Conservation (phyloP, 768 basidiomycete species). For the Calocera cornea region DNA sequence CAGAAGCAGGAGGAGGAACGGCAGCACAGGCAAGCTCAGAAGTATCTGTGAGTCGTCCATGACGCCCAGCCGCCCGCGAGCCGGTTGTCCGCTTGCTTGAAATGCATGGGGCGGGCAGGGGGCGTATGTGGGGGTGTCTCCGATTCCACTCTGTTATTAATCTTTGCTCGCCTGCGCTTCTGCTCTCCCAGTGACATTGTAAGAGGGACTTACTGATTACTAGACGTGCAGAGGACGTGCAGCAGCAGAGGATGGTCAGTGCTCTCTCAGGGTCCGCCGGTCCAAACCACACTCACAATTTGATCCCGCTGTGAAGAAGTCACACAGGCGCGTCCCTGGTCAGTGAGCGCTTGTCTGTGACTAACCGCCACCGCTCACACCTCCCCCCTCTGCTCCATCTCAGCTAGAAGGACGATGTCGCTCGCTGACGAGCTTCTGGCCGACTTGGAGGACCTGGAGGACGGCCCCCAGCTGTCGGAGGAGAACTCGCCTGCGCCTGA, state of each 20-base stretch:
- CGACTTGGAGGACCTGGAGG: conserved; percentile 78
- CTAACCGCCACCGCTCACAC: background rate
- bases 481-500: conserved; percentile 12
- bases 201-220: background rate
- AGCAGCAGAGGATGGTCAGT: too few species aligned
- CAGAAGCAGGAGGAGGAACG: background rate
- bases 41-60: conserved; percentile 1
- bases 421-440: conserved; percentile 88
- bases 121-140: conserved; percentile 1
- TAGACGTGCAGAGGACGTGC: too few species aligned
- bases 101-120: background rate
- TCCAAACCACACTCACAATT: background rate
- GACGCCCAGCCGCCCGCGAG: background rate
- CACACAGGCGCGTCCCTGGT: background rate
- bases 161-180: background rate
- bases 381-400: background rate
- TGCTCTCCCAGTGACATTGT: background rate
- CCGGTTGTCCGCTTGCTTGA: background rate
- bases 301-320: background rate
- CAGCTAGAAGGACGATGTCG: conserved; percentile 20
- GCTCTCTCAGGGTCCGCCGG: background rate
- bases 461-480: conserved; percentile 25
- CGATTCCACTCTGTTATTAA: conserved; percentile 2
- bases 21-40: background rate
- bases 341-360: background rate